Conservation (phyloP, 345 rosid species). For the Excoecaria agallocha region DNA sequence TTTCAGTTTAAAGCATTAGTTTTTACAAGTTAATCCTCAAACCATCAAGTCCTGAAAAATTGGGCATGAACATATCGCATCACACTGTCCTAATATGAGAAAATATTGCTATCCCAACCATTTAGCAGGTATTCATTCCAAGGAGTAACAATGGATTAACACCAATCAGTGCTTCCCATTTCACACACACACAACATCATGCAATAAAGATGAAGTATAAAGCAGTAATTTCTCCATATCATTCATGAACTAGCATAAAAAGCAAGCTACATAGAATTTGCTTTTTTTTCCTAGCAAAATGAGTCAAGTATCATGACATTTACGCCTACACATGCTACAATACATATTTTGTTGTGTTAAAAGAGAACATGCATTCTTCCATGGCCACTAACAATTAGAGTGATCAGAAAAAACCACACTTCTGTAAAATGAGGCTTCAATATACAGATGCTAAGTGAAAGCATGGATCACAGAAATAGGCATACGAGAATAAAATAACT, state of each 20-base stretch:
- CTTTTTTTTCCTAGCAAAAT: constrained; percentile 9
- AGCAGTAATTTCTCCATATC: background rate
- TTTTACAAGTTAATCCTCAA: too few species aligned
- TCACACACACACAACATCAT: too few species aligned
- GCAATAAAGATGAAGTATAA: too few species aligned
- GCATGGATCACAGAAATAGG: background rate
- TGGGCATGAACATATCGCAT: too few species aligned
- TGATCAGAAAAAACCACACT: constrained; percentile 17
- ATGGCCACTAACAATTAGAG: constrained; percentile 8
- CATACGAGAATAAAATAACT: constrained; percentile 4
- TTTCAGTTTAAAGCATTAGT: too few species aligned
- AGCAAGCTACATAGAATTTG: background rate
- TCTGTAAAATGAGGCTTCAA: constrained; percentile 15
- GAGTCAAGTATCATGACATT: constrained; percentile 4
- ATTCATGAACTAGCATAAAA: constrained; percentile 10
- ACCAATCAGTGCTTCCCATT: too few species aligned
- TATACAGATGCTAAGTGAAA: constrained; percentile 21
- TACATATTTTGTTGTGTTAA: constrained; percentile 22
- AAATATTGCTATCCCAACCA: too few species aligned
- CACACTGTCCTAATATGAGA: too few species aligned
- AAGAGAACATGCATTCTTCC: constrained; percentile 6
- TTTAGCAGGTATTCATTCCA: too few species aligned
- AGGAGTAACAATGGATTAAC: too few species aligned
- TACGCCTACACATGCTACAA: constrained; percentile 25
- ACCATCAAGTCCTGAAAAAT: too few species aligned